A percentile compares a stretch with the other conserved stretches of the same genome.
Evolutionary conservation across 2,329 filamentous ascomycete genomes (phyloP).

Genomic region (Bimuria novae-zelandiae): DNA sequence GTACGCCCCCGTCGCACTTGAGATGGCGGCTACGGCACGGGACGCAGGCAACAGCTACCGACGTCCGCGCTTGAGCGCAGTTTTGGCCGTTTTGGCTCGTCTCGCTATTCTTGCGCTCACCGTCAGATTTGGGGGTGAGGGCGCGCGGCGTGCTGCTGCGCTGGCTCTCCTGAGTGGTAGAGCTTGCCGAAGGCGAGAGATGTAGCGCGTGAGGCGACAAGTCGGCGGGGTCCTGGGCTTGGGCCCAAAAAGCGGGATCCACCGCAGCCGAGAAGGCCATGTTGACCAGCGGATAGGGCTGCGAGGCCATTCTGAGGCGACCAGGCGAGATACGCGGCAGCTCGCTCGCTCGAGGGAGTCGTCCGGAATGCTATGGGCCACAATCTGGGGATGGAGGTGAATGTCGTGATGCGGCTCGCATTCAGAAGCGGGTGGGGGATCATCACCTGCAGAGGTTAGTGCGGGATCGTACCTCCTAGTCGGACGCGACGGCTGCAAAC

Average conservation of each 20-base stretch:
- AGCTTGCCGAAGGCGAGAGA: conserved; percentile 36
- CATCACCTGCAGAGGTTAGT: conserved; percentile 3
- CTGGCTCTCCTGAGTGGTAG: conserved; percentile 36
- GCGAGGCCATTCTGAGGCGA: conserved; percentile 31
- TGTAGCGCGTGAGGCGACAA: conserved; percentile 34
- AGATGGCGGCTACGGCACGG: conserved; percentile 58
- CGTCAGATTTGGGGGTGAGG: conserved; percentile 38
- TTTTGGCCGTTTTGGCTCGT: conserved; percentile 21
- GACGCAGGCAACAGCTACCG: conserved; percentile 54
- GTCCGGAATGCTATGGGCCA: conserved; percentile 19
- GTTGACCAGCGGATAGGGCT: conserved; percentile 28
- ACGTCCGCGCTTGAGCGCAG: conserved; percentile 32
- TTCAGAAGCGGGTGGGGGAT: background rate
- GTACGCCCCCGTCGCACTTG: conserved; percentile 58
- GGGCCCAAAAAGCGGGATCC: conserved; percentile 41
- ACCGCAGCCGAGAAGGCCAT: conserved; percentile 33
- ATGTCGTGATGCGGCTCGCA: conserved; percentile 22
- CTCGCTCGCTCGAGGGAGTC: conserved; percentile 16
- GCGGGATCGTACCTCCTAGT: background rate
- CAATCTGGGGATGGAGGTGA: conserved; percentile 23
- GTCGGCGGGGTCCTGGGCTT: conserved; percentile 33
- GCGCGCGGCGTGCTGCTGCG: conserved; percentile 35
- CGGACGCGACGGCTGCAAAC: background rate
- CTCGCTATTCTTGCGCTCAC: conserved; percentile 19
- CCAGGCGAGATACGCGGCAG: conserved; percentile 6